Base-by-base conservation (phyloP, 2,329 filamentous ascomycete genomes). In the Cladosporium sp. region DNA sequence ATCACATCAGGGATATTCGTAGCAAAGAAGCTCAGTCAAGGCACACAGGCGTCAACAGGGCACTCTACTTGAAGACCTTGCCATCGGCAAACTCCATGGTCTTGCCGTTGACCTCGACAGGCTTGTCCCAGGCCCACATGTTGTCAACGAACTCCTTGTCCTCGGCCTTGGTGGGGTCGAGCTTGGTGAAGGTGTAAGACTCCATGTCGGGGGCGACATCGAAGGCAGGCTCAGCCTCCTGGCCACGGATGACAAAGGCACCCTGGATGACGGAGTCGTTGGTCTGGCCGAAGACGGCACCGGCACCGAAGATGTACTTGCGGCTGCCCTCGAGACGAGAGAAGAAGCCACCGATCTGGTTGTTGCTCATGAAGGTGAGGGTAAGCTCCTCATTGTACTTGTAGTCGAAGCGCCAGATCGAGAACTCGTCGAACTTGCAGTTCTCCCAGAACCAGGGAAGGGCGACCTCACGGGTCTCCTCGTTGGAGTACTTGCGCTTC, bases 331-430 rank as follows among this genome's bases (percentile, higher is more conserved):
- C 95, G 68, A 99, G 92, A 86, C 95, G 95, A 81, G 88, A 87
- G 85, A 97, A 96, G 88, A 99, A 97, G 80, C 95, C 95, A 83
- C 87, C 93, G 80, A 99, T 94, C 82, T 98, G 85, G 88, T 99
- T 99, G 87, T 91, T 92, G 75, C 92, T 94, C 95, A 99, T 99
- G 91, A 99, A 99, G 78, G 91, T 91, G 82, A 95, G 85, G 78
- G 92, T 97, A 74, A 99, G 88, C 89, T 99, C 95, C 69, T 97
- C 89, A 83, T 97, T 96, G 88, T 99, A 99, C 90, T 97, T 97
- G 90, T 97, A 99, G 83, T 93, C 90, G 75, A 93, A 84, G 80
- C 88, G 89, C 92, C 93, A 99, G 81, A 99, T 83, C 65, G 93
- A 96, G 88, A 95, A 99, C 83, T 99, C 95, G 72, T 93, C 90